Conservation (phyloP, 345 rosid species). For the Carallia brachiata region DNA sequence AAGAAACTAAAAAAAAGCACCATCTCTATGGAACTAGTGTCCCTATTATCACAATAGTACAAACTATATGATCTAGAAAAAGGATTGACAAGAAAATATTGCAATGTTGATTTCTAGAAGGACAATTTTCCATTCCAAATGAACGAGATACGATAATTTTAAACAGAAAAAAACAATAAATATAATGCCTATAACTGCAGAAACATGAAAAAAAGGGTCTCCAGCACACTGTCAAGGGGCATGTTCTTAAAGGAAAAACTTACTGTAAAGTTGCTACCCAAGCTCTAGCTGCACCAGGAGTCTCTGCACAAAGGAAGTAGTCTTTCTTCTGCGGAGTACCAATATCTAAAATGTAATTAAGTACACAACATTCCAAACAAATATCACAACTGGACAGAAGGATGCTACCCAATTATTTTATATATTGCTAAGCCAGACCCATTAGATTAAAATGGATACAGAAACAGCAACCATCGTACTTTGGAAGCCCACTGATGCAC, state of each 20-base stretch:
- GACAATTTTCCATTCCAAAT: too few species aligned
- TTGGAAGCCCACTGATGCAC: constrained; percentile 82
- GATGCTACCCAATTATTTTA: constrained; percentile 4
- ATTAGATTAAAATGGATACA: constrained; percentile 62
- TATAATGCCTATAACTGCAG: too few species aligned
- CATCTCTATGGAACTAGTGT: too few species aligned
- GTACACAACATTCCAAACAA: constrained; percentile 10
- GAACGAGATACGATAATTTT: too few species aligned
- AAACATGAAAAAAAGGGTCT: too few species aligned
- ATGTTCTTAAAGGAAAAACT: constrained; percentile 30
- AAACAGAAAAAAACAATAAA: too few species aligned
- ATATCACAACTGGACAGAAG: constrained; percentile 3
- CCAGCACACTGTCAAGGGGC: neutral
- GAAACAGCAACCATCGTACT: constrained; percentile 91
- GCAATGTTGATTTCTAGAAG: too few species aligned
- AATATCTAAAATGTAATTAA: constrained; percentile 66
- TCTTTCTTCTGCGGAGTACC: constrained; percentile 95
- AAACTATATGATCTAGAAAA: too few species aligned
- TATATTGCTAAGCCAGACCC: neutral
- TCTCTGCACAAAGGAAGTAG: constrained; percentile 94
- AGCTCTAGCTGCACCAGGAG: constrained; percentile 97
- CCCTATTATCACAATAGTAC: too few species aligned
- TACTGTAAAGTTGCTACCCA: constrained; percentile 97
- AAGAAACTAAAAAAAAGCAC: too few species aligned
- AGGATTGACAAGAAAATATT: too few species aligned